A percentile compares a stretch with the other conserved stretches of the same genome.
Evolutionary conservation across 148 eudicot genomes (phyloP).

Genomic region (Rhododendron kiyosumense): DNA sequence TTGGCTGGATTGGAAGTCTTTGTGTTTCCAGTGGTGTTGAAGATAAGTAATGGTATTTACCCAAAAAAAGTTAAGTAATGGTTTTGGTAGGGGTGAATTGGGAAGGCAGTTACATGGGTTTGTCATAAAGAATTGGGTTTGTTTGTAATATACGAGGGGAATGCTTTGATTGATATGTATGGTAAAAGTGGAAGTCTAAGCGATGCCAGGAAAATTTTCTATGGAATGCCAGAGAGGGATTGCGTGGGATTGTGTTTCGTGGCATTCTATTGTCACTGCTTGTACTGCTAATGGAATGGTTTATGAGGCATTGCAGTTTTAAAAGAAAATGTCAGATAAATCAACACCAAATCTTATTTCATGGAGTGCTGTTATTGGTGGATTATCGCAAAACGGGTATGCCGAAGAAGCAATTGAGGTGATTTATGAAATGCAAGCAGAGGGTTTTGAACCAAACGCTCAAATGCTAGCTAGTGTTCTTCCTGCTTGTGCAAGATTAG

Average conservation of each 20-base stretch:
- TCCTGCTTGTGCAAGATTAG: constrained; percentile 50
- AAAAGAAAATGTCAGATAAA: constrained; percentile 40
- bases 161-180: constrained; percentile 65
- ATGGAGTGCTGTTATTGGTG: constrained; percentile 56
- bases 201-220: constrained; percentile 35
- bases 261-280: constrained; percentile 53
- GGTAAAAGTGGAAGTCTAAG: constrained; percentile 45
- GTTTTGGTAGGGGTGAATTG: constrained; percentile 34
- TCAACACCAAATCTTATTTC: constrained; percentile 41
- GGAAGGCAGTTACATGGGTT: constrained; percentile 61
- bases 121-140: constrained; percentile 33
- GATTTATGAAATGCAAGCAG: constrained; percentile 34
- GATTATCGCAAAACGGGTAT: constrained; percentile 47
- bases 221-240: constrained; percentile 32
- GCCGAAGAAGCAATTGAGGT: constrained; percentile 41
- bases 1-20: constrained; percentile 41
- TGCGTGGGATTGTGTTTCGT: constrained; percentile 26
- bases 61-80: constrained; percentile 43
- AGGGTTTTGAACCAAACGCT: constrained; percentile 47
- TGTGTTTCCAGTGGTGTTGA: constrained; percentile 47
- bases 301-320: constrained; percentile 34
- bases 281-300: constrained; percentile 46
- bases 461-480: constrained; percentile 49
- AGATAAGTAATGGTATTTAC: constrained; percentile 48
- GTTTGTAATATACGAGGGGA: constrained; percentile 44